Evolutionary conservation across 2,329 filamentous ascomycete species (phyloP).

Genomic region (Aotearoamyces nothofagi): DNA sequence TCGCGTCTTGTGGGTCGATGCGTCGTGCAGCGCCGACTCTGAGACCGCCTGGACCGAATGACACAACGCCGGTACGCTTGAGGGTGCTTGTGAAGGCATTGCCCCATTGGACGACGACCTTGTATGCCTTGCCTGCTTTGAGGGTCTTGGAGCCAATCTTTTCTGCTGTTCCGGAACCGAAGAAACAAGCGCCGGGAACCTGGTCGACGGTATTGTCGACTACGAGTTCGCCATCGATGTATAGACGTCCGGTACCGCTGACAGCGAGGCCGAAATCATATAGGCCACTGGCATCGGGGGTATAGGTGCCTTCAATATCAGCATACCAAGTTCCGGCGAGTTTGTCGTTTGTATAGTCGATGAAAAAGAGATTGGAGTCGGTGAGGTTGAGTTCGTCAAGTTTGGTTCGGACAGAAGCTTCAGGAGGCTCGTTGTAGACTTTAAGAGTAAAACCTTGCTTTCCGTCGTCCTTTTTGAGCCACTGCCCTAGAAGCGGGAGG

Average conservation of each 20-base stretch:
- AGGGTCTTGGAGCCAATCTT: conserved; percentile 16
- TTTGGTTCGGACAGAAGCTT: conserved; percentile 25
- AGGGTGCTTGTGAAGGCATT: conserved; percentile 43
- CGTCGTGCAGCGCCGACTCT: conserved; percentile 45
- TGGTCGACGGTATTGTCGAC: conserved; percentile 21
- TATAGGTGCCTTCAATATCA: conserved; percentile 21
- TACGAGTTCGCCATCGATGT: conserved; percentile 20
- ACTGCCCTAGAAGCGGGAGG: conserved; percentile 39
- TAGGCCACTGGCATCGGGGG: conserved; percentile 15
- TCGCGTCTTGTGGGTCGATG: conserved; percentile 40
- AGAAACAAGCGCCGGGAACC: conserved; percentile 18
- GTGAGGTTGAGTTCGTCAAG: conserved; percentile 33
- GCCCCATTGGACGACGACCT: conserved; percentile 27
- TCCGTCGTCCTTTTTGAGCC: conserved; percentile 34
- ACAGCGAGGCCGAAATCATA: conserved; percentile 20
- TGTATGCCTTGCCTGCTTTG: conserved; percentile 17
- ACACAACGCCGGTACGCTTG: conserved; percentile 28
- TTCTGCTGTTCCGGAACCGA: conserved; percentile 19
- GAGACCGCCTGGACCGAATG: conserved; percentile 43
- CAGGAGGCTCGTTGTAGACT: conserved; percentile 43
- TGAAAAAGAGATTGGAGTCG: conserved; percentile 26
- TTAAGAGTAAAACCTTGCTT: conserved; percentile 44
- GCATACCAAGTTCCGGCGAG: conserved; percentile 23
- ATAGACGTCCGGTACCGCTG: conserved; percentile 20
- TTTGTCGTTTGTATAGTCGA: conserved; percentile 30